Evolutionary conservation across 139 green algal genomes (phyloP).

Genomic region (Mychonastes homosphaera): DNA sequence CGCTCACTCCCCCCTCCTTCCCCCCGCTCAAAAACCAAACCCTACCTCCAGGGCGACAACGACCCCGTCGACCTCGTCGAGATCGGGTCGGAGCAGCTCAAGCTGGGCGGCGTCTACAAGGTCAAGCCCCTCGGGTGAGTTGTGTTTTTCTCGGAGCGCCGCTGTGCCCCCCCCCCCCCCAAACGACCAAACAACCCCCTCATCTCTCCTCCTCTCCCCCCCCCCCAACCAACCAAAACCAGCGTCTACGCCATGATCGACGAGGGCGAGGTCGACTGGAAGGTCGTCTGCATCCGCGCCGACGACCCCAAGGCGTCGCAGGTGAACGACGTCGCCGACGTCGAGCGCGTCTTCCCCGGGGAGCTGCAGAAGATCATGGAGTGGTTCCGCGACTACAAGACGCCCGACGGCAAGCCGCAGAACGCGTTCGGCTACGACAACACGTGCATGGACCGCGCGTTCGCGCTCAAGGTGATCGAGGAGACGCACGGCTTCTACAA

Average conservation of each 20-base stretch:
- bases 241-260: slow-evolving; percentile 96
- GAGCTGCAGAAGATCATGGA: slow-evolving; percentile 83
- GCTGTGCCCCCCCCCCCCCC: no score
- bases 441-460: slow-evolving; percentile 81
- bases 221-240: no score
- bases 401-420: slow-evolving; percentile 88
- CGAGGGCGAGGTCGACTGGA: slow-evolving; percentile 99
- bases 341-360: slow-evolving; percentile 91
- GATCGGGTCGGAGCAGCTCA: slow-evolving; percentile 58
- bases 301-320: slow-evolving; percentile 84
- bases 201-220: not conserved
- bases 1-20: no score
- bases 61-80: slow-evolving; percentile 98
- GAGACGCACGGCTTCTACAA: slow-evolving; percentile 52
- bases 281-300: slow-evolving; percentile 83
- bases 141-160: no score
- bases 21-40: not conserved
- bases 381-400: slow-evolving; percentile 99
- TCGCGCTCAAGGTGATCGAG: slow-evolving; percentile 53
- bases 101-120: slow-evolving; percentile 84
- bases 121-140: slow-evolving; percentile 30
- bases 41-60: slow-evolving; percentile 74
- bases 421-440: slow-evolving; percentile 91
- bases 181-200: no score
- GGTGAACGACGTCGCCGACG: slow-evolving; percentile 91